These are phyloP conservation scores for Pleoardoris graminearum DNA, from an alignment of 2,329 filamentous ascomycete species.

Conservation along the genomic window DNA sequence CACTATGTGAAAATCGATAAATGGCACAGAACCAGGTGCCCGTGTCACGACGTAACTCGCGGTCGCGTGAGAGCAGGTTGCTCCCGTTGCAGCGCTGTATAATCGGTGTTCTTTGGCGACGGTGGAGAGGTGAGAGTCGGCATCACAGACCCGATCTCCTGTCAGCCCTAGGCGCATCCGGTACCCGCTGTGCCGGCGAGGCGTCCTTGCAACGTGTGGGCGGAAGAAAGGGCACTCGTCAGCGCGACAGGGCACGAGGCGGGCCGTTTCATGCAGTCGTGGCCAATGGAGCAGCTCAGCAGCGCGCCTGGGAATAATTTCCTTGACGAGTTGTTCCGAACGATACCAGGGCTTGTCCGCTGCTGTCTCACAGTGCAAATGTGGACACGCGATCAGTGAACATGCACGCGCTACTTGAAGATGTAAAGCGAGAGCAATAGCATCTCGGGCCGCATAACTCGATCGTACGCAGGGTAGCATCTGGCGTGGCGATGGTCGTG, in stretches of 20 bases:
- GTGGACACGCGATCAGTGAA: no score
- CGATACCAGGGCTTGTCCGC: not conserved
- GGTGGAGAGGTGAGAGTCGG: not conserved
- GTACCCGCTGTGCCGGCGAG: not conserved
- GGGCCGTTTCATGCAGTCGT: constrained; percentile 1
- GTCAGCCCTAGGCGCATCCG: not conserved
- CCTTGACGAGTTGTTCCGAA: constrained; percentile 5
- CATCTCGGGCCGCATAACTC: not conserved
- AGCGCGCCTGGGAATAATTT: constrained; percentile 11
- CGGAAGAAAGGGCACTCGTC: not conserved
- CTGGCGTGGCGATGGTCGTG: not conserved
- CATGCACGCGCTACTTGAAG: no score
- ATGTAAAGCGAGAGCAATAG: no score
- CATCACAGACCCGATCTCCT: no score
- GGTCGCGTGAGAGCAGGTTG: not conserved
- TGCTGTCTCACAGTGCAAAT: not conserved
- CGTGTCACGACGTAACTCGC: not conserved
- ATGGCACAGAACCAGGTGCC: not conserved
- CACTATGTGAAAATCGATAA: constrained; percentile 2
- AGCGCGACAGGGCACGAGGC: not conserved
- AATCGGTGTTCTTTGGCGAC: not conserved
- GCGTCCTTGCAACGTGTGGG: not conserved
- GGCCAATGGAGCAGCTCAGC: constrained; percentile 4
- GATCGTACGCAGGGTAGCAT: not conserved
- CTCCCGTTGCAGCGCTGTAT: not conserved